Conservation (phyloP, 2,329 filamentous ascomycete species). For the Talaromyces atroroseus region DNA sequence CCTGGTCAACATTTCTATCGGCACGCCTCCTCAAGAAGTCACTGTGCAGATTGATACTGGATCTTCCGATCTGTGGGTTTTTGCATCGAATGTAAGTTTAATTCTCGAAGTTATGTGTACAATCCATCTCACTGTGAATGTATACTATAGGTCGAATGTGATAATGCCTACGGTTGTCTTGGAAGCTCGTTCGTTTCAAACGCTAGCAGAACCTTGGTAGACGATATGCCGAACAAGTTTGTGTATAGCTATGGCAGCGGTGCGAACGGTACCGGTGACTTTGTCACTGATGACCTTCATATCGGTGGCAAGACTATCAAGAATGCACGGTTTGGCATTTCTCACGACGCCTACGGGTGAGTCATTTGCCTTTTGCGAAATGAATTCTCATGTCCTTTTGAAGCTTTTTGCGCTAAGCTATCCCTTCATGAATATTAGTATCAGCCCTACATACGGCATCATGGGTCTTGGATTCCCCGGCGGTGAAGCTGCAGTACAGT, state of each 20-base stretch:
- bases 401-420: not conserved
- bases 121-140: not conserved
- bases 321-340: slow-evolving; percentile 1
- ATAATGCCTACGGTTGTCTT: not conserved
- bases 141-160: not conserved
- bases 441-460: not conserved
- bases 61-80: slow-evolving; percentile 60
- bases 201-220: not conserved
- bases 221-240: not conserved
- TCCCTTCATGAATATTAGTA: not conserved
- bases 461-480: not conserved
- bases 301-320: slow-evolving; percentile 1
- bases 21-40: slow-evolving; percentile 55
- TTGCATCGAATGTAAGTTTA: not conserved
- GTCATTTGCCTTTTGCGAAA: not conserved
- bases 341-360: not conserved
- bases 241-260: not conserved
- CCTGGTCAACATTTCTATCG: slow-evolving; percentile 57
- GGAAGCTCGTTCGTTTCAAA: not conserved
- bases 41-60: slow-evolving; percentile 63
- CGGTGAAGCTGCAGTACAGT: not conserved
- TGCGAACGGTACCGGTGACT: not conserved
- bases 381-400: too few species aligned
- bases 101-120: not conserved
- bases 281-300: slow-evolving; percentile 1